Conservation (phyloP, 768 basidiomycete genomes). For the Suillus weaverae region DNA sequence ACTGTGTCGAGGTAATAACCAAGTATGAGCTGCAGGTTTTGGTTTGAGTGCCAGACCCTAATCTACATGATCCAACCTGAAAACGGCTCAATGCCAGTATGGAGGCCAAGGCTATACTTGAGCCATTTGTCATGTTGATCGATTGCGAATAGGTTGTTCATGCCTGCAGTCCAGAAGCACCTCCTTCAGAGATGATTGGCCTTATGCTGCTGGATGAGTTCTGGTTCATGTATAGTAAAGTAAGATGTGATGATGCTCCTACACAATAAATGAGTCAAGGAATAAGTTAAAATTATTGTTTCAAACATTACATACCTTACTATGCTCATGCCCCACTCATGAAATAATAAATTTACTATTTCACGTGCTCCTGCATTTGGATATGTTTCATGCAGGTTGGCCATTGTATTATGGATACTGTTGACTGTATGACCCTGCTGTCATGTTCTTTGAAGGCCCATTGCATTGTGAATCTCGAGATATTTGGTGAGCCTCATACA, state of each 20-base stretch:
- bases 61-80: constrained; percentile 36
- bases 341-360: too few species aligned
- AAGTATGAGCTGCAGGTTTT: constrained; percentile 34
- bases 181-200: constrained; percentile 24
- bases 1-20: constrained; percentile 36
- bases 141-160: constrained; percentile 36
- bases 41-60: constrained; percentile 44
- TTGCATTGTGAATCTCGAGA: background rate
- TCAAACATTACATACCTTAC: too few species aligned
- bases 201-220: constrained; percentile 20
- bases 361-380: background rate
- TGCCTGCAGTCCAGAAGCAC: constrained; percentile 40
- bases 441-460: background rate
- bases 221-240: constrained; percentile 16
- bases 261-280: too few species aligned
- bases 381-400: background rate
- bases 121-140: constrained; percentile 52
- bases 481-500: background rate
- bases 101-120: constrained; percentile 37
- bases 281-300: too few species aligned
- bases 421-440: background rate
- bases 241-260: too few species aligned
- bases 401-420: background rate
- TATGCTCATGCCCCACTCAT: too few species aligned
- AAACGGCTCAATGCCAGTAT: constrained; percentile 39